phyloP scores from a whole-genome alignment of 2,329 filamentous ascomycete species.

The Pezicula rhizophila region DNA sequence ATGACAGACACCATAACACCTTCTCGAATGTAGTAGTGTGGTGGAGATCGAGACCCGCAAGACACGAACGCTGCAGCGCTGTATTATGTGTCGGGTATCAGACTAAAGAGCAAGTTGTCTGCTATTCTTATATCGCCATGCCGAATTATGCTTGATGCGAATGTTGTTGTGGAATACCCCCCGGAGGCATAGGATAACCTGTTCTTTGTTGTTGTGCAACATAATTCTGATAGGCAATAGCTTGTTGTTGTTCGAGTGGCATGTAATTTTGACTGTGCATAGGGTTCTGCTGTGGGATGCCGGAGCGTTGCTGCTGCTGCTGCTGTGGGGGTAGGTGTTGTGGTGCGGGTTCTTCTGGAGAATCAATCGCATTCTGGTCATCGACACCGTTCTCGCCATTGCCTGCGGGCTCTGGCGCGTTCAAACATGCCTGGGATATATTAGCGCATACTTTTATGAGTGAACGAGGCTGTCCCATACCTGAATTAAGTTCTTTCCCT shows the following conservation, averaged over 20 bases:
- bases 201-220: slow-evolving; percentile 66
- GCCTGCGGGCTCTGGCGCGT: slow-evolving; percentile 83
- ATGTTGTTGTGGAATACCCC: slow-evolving; percentile 75
- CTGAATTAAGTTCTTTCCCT: slow-evolving; percentile 99
- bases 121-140: slow-evolving; percentile 19
- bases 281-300: slow-evolving; percentile 54
- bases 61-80: slow-evolving; percentile 21
- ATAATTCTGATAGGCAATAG: slow-evolving; percentile 78
- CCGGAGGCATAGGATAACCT: slow-evolving; percentile 72
- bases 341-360: slow-evolving; percentile 80
- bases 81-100: slow-evolving; percentile 55
- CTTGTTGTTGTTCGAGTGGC: slow-evolving; percentile 66
- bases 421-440: slow-evolving; percentile 73
- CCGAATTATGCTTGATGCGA: slow-evolving; percentile 66
- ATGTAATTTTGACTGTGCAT: slow-evolving; percentile 60
- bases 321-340: slow-evolving; percentile 67
- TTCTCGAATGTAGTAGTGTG: slow-evolving; percentile 18
- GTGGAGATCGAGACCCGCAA: slow-evolving; percentile 22
- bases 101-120: slow-evolving; percentile 30
- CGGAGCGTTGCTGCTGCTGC: slow-evolving; percentile 50
- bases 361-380: slow-evolving; percentile 72
- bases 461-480: slow-evolving; percentile 39
- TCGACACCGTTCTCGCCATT: slow-evolving; percentile 79
- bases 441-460: slow-evolving; percentile 25
- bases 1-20: slow-evolving; percentile 26